These are phyloP conservation scores for Podospora pseudopauciseta DNA, from an alignment of 495 filamentous ascomycete species.

Conservation along the genomic window DNA sequence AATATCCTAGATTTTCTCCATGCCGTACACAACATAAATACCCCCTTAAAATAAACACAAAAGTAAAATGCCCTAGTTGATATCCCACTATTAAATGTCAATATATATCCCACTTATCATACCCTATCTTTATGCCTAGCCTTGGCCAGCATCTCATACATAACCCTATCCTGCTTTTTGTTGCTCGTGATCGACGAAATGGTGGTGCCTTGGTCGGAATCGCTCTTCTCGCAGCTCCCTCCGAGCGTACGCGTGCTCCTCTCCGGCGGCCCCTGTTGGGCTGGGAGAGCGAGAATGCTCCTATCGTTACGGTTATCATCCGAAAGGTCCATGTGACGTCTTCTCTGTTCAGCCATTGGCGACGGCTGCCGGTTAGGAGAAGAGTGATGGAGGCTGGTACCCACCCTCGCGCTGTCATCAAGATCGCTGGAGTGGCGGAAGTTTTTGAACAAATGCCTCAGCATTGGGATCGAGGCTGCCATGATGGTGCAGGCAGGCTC, in stretches of 20 bases:
- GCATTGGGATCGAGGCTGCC: constrained; percentile 31
- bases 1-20: neutral
- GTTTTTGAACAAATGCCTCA: constrained; percentile 24
- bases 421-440: constrained; percentile 2
- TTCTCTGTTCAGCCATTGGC: neutral
- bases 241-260: neutral
- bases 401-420: neutral
- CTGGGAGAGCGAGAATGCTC: constrained; percentile 1
- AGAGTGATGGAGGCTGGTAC: neutral
- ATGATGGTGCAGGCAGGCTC: constrained; percentile 33
- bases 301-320: constrained; percentile 1
- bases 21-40: neutral
- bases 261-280: neutral
- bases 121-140: neutral
- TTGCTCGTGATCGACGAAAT: neutral
- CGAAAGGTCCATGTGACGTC: neutral
- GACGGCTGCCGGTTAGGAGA: neutral
- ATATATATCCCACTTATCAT: no score
- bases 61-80: neutral
- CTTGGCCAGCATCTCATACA: neutral
- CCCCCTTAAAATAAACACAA: neutral
- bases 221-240: neutral
- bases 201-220: neutral
- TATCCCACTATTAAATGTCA: neutral
- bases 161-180: neutral